Conservation (phyloP, 2,329 filamentous ascomycete genomes). For the Escovopsis sp. region DNA sequence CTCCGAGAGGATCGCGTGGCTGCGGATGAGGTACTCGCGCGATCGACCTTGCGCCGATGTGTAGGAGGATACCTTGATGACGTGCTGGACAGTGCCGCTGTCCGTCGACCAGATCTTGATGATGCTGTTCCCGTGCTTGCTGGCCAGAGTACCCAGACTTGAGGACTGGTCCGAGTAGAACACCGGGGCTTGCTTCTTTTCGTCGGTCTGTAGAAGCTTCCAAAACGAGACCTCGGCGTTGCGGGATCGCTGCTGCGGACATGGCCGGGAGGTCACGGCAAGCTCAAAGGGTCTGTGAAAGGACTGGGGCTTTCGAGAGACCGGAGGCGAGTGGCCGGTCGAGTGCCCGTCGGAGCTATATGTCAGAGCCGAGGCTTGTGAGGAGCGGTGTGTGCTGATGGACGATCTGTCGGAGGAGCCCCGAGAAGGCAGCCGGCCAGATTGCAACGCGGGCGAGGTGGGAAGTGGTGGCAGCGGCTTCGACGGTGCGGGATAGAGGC, state of each 20-base stretch:
- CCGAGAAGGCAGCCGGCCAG: conserved; percentile 3
- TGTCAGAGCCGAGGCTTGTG: conserved; percentile 4
- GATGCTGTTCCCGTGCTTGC: conserved; percentile 43
- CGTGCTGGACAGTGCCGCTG: conserved; percentile 55
- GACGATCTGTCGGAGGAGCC: conserved; percentile 6
- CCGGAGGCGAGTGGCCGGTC: conserved; percentile 5
- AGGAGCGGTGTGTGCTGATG: conserved; percentile 6
- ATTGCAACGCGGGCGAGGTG: conserved; percentile 1
- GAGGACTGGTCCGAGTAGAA: conserved; percentile 22
- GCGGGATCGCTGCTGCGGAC: conserved; percentile 1
- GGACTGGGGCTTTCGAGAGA: conserved; percentile 1
- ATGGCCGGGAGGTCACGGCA: not conserved
- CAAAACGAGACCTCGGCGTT: conserved; percentile 8
- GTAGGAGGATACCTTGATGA: conserved; percentile 24
- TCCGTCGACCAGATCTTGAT: conserved; percentile 83
- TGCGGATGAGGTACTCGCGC: conserved; percentile 27
- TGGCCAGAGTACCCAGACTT: conserved; percentile 18
- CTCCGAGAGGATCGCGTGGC: conserved; percentile 26
- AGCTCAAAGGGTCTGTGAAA: conserved; percentile 2
- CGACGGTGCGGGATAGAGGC: conserved; percentile 8
- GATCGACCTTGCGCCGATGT: conserved; percentile 22
- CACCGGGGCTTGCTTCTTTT: conserved; percentile 18
- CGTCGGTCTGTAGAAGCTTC: conserved; percentile 11
- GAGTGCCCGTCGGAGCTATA: conserved; percentile 4
- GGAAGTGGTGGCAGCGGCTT: conserved; percentile 9